A percentile compares a stretch with the other conserved stretches of the same genome.
phyloP scores from a whole-genome alignment of 164 flowering plant species.

The Umbilicus rupestris region DNA sequence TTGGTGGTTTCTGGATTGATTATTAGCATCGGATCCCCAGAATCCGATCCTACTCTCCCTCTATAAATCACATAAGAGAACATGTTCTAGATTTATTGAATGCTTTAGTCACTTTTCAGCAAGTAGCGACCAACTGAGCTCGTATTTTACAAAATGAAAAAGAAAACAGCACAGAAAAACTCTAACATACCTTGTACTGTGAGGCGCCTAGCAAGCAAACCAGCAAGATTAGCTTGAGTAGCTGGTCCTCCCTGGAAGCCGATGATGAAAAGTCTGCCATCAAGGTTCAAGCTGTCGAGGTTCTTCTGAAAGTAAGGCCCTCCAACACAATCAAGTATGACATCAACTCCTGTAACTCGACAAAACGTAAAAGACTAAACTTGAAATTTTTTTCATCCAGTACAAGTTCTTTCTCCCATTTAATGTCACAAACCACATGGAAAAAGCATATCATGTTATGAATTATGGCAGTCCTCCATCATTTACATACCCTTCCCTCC shows the following conservation, averaged over 20 bases:
- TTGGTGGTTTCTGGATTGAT: too few relatives aligned
- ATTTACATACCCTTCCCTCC: conserved; percentile 59
- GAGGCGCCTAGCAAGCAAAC: conserved; percentile 61
- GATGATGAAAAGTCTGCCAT: conserved; percentile 83
- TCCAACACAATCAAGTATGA: conserved; percentile 75
- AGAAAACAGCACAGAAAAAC: not conserved
- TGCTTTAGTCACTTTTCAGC: not conserved
- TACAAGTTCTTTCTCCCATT: too few relatives aligned
- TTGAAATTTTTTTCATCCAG: conserved; percentile 1
- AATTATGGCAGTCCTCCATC: not conserved
- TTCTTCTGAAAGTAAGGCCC: conserved; percentile 70
- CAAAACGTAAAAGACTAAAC: not conserved
- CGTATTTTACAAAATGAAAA: not conserved
- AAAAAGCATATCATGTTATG: not conserved
- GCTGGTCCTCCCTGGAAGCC: conserved; percentile 59
- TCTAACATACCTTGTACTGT: conserved; percentile 69
- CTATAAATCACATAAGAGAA: too few relatives aligned
- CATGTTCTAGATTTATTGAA: too few relatives aligned
- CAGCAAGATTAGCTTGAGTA: conserved; percentile 47
- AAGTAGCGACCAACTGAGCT: not conserved
- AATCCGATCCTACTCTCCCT: too few relatives aligned
- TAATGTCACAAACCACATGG: too few relatives aligned
- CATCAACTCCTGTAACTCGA: conserved; percentile 64
- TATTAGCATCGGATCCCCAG: too few relatives aligned
- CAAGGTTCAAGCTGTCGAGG: conserved; percentile 60